Base-by-base conservation (phyloP, 306 rosid species). In the Rosa lucieae region DNA sequence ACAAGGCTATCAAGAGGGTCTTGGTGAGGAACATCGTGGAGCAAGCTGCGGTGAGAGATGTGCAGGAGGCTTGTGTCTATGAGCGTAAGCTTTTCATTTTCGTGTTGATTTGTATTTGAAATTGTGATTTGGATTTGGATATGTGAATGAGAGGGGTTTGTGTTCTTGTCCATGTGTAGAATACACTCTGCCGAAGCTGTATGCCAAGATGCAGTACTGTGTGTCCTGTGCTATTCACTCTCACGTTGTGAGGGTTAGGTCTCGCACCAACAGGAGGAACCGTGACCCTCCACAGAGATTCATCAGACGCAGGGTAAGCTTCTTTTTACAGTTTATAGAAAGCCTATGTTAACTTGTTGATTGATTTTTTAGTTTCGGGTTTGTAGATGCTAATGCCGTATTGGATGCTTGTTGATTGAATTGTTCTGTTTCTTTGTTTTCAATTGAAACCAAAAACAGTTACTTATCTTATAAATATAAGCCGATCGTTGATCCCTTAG, bases 141-240 rank as follows among this genome's bases (percentile, higher is more conserved):
- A 10, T 20, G 18, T 11, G 29, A 61, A 21, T 68, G 48, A 15
- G 48, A 15, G 43, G 12, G 35, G 8, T 6, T 21, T 59, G 20
- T 21, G 66, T 3, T 65, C 35, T 40, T 68, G 18, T 74, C n/a
- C n/a, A 14, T 58, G 2, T 84, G 78, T 72, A 95, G 99, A 89
- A 42, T 93, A 95, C 85, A 88, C 93, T 12, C 97, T 95, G 65
- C 99, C 99, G 0, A 95, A 93, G 90, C 87, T 95, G 39, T 95
- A 95, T 81, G 98, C 97, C 5, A 95, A 95, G 94, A 89, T 95
- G 99, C 97, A 90, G 87, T 93, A 93, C 63, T 95, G 99, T 77
- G 98, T 95, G 47, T 93, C 99, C 9, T 93, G 99, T 75, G 99
- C 99, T 0, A 95, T 93, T 6, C 99, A 95, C 89, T 95, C 98